These are phyloP conservation scores for Teratosphaeria zuluensis DNA, from an alignment of 2,329 filamentous ascomycete species.

Conservation along the genomic window DNA sequence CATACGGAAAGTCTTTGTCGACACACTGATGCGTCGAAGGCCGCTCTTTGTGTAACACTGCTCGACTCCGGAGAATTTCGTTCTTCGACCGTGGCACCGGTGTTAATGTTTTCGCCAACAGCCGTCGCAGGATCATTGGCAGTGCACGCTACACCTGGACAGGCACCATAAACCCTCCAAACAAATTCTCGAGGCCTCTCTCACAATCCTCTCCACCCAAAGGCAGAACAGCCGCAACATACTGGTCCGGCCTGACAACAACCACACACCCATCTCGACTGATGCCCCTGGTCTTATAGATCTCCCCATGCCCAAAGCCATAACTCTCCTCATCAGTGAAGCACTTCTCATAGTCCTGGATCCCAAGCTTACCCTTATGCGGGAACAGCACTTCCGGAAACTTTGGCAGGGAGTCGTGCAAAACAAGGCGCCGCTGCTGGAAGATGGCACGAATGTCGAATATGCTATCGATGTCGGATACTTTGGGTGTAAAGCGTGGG, in stretches of 20 bases:
- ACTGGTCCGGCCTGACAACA: conserved; percentile 57
- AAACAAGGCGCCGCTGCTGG: conserved; percentile 18
- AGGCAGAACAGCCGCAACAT: conserved; percentile 38
- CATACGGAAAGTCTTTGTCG: neutral
- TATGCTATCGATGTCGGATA: conserved; percentile 34
- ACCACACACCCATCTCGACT: conserved; percentile 49
- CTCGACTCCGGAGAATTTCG: too few relatives aligned
- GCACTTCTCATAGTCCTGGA: conserved; percentile 32
- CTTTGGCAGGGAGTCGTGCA: conserved; percentile 23
- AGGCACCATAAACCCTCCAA: conserved; percentile 19
- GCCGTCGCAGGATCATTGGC: too few relatives aligned
- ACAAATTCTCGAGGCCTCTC: conserved; percentile 17
- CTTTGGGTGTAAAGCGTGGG: conserved; percentile 29
- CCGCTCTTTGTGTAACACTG: neutral
- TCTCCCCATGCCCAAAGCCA: conserved; percentile 27
- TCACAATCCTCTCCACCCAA: conserved; percentile 12
- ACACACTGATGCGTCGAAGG: neutral
- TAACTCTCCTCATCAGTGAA: conserved; percentile 39
- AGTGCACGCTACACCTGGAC: neutral
- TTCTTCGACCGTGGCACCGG: too few relatives aligned
- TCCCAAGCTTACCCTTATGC: conserved; percentile 27
- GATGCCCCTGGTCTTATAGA: conserved; percentile 51
- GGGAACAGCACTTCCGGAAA: conserved; percentile 37
- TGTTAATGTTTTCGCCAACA: too few relatives aligned
- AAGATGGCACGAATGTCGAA: conserved; percentile 43